phyloP scores from a whole-genome alignment of 768 basidiomycete genomes.

The Suillus weaverae region DNA sequence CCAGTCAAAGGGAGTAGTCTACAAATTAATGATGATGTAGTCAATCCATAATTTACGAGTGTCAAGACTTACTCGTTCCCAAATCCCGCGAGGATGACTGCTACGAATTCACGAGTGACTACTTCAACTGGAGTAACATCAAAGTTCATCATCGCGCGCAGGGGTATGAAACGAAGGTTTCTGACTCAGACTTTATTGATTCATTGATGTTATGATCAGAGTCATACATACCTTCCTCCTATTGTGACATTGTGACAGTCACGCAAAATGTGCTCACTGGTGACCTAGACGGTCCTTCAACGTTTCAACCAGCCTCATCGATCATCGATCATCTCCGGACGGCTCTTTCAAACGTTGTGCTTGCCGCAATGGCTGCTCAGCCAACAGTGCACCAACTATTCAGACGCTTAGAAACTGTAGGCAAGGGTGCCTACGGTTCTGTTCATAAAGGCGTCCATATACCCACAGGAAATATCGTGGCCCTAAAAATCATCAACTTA shows the following conservation, averaged over 20 bases:
- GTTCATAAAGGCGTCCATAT: conserved; percentile 91
- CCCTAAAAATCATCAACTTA: conserved; percentile 98
- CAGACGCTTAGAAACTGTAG: conserved; percentile 86
- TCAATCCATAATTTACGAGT: neutral
- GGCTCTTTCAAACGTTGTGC: neutral
- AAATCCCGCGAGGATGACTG: conserved; percentile 86
- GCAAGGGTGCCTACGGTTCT: conserved; percentile 94
- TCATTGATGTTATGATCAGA: neutral
- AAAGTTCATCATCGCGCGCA: conserved; percentile 54
- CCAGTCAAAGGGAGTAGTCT: conserved; percentile 76
- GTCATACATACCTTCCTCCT: neutral
- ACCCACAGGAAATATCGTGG: conserved; percentile 84
- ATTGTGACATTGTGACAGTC: conserved; percentile 1
- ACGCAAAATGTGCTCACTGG: neutral
- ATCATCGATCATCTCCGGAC: neutral
- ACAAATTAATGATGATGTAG: conserved; percentile 15
- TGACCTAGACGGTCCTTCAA: neutral
- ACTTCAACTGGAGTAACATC: conserved; percentile 52
- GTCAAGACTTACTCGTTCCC: conserved; percentile 72
- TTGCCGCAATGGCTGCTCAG: conserved; percentile 38
- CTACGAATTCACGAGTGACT: conserved; percentile 77
- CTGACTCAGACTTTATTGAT: neutral
- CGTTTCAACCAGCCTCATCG: neutral
- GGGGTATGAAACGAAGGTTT: neutral
- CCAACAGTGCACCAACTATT: conserved; percentile 77